Evolutionary conservation across 495 filamentous ascomycete species (phyloP).

Genomic region (Podospora conica): DNA sequence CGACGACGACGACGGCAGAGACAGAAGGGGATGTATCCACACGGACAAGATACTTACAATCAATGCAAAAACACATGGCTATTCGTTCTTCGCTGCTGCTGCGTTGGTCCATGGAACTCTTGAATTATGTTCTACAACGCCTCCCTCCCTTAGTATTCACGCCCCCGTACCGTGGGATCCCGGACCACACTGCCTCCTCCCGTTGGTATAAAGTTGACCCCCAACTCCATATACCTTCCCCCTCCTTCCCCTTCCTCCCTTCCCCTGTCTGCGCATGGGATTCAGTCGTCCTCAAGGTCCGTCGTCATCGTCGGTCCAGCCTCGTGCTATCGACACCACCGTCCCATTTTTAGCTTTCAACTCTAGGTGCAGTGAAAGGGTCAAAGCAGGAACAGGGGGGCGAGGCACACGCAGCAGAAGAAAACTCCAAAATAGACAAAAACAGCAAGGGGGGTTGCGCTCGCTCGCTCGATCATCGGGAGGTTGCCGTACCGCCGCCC

Average conservation of each 20-base stretch:
- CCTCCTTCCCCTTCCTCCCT: neutral
- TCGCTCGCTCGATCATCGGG: neutral
- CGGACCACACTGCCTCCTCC: too few species aligned
- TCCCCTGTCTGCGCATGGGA: too few species aligned
- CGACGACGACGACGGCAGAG: too few species aligned
- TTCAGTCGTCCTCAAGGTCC: too few species aligned
- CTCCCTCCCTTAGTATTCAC: too few species aligned
- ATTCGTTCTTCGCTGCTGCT: neutral
- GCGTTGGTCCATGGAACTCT: neutral
- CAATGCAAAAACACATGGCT: neutral
- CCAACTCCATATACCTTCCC: too few species aligned
- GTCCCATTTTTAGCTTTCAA: neutral
- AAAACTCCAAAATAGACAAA: neutral
- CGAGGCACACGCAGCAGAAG: neutral
- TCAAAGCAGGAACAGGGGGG: too few species aligned
- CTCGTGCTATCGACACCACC: neutral
- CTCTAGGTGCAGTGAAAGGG: too few species aligned
- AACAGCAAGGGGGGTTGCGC: neutral
- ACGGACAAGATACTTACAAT: neutral
- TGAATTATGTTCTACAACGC: too few species aligned
- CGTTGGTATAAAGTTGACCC: neutral
- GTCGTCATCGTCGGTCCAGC: neutral
- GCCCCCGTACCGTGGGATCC: too few species aligned
- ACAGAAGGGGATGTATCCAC: neutral
- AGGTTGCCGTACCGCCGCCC: slow-evolving; percentile 9